Evolutionary conservation across 108 stramenopile species (phyloP).

Genomic region (Aurantiochytrium sp.): DNA sequence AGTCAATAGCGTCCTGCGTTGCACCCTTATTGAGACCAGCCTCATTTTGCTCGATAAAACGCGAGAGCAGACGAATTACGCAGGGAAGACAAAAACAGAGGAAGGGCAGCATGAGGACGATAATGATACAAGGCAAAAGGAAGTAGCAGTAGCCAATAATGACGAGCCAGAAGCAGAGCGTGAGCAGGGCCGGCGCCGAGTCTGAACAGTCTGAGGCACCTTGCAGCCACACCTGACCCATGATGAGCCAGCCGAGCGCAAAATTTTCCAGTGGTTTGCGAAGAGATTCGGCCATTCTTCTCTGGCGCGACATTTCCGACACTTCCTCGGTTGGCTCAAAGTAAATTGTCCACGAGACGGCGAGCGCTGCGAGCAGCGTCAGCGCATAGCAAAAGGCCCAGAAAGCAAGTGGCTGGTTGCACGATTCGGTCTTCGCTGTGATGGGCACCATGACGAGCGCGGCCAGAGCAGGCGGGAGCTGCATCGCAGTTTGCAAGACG

Average conservation of each 20-base stretch:
- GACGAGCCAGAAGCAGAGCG: slow-evolving; percentile 42
- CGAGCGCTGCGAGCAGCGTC: not conserved
- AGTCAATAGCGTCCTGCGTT: slow-evolving; percentile 22
- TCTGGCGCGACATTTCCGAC: not conserved
- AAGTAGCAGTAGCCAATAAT: slow-evolving; percentile 45
- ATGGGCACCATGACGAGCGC: not conserved
- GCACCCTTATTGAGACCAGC: slow-evolving; percentile 25
- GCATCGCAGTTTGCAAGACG: not conserved
- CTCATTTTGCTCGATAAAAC: slow-evolving; percentile 22
- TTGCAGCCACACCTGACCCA: slow-evolving; percentile 47
- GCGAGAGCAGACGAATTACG: slow-evolving; percentile 43
- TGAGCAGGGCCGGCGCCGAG: slow-evolving; percentile 6
- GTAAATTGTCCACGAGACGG: not conserved
- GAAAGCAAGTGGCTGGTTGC: slow-evolving; percentile 7
- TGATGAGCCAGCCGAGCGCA: slow-evolving; percentile 45
- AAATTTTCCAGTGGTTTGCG: slow-evolving; percentile 31
- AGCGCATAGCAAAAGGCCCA: not conserved
- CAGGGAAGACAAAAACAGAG: slow-evolving; percentile 54
- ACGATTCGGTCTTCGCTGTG: not conserved
- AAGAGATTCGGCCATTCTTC: not conserved
- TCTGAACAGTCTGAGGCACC: slow-evolving; percentile 6
- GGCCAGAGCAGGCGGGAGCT: not conserved
- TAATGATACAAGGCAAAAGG: slow-evolving; percentile 48
- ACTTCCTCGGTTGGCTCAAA: slow-evolving; percentile 4
- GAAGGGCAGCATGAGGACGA: slow-evolving; percentile 42